A percentile compares a stretch with the other conserved stretches of the same genome.
phyloP scores from a whole-genome alignment of 2,329 filamentous ascomycete species.

The Hypomyces rosellus region DNA sequence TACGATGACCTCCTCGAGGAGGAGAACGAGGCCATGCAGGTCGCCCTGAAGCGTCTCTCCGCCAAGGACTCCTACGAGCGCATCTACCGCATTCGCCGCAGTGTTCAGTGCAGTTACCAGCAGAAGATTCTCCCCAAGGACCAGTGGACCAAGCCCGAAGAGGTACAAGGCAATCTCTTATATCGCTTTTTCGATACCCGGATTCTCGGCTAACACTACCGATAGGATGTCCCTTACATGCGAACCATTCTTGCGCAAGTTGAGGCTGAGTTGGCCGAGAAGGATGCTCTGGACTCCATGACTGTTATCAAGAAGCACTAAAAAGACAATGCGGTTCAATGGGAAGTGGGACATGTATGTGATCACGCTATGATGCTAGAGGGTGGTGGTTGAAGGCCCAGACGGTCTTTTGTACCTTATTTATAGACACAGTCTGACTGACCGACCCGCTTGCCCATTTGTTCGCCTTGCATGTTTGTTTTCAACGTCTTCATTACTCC shows the following conservation, averaged over 20 bases:
- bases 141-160: constrained; percentile 53
- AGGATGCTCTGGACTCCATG: constrained; percentile 45
- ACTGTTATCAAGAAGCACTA: constrained; percentile 45
- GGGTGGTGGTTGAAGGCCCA: constrained; percentile 5
- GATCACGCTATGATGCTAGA: constrained; percentile 1
- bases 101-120: constrained; percentile 67
- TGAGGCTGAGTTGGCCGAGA: constrained; percentile 45
- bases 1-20: constrained; percentile 93
- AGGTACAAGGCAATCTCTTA: constrained; percentile 30
- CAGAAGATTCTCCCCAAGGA: constrained; percentile 60
- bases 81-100: constrained; percentile 92
- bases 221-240: constrained; percentile 50
- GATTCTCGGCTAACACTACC: constrained; percentile 1
- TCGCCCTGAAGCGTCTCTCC: constrained; percentile 83
- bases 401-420: constrained; percentile 26
- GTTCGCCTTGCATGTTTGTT: background rate
- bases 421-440: constrained; percentile 26
- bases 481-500: constrained; percentile 6
- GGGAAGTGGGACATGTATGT: constrained; percentile 5
- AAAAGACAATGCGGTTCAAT: constrained; percentile 10
- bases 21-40: constrained; percentile 80
- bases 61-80: constrained; percentile 93
- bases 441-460: constrained; percentile 21
- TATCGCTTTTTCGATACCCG: background rate
- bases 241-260: constrained; percentile 46